Conservation (phyloP, 495 filamentous ascomycete species). For the Hyaloscypha finlandica region DNA sequence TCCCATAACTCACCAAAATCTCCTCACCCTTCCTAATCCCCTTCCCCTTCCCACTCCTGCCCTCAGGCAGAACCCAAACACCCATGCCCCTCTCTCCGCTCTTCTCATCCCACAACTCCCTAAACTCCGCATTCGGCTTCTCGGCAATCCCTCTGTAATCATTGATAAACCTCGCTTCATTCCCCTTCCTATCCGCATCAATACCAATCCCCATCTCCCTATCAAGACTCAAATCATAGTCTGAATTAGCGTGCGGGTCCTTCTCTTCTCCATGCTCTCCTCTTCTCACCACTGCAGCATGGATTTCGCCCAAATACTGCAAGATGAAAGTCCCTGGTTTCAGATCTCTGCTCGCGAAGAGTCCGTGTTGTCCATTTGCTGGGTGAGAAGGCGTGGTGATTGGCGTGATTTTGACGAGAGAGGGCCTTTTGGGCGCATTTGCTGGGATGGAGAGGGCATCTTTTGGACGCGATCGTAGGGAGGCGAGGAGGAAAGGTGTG, state of each 20-base stretch:
- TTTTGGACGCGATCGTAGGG: slow-evolving; percentile 40
- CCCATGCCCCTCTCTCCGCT: slow-evolving; percentile 54
- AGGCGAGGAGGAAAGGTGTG: slow-evolving; percentile 38
- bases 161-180: slow-evolving; percentile 73
- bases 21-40: slow-evolving; percentile 61
- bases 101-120: slow-evolving; percentile 50
- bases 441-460: slow-evolving; percentile 35
- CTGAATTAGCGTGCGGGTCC: slow-evolving; percentile 46
- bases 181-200: slow-evolving; percentile 62
- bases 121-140: slow-evolving; percentile 52
- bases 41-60: slow-evolving; percentile 42
- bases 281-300: neutral
- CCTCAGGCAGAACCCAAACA: slow-evolving; percentile 60
- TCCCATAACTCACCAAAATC: slow-evolving; percentile 68
- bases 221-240: slow-evolving; percentile 70
- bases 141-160: slow-evolving; percentile 67
- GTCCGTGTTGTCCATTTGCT: slow-evolving; percentile 62
- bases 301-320: slow-evolving; percentile 60
- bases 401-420: slow-evolving; percentile 52
- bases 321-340: slow-evolving; percentile 58
- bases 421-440: slow-evolving; percentile 44
- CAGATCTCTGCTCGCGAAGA: slow-evolving; percentile 63
- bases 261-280: too few species aligned
- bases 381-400: slow-evolving; percentile 60
- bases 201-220: slow-evolving; percentile 59